Evolutionary conservation across 192 early-diverging fungal species (phyloP).

Genomic region (Lobosporangium transversale): DNA sequence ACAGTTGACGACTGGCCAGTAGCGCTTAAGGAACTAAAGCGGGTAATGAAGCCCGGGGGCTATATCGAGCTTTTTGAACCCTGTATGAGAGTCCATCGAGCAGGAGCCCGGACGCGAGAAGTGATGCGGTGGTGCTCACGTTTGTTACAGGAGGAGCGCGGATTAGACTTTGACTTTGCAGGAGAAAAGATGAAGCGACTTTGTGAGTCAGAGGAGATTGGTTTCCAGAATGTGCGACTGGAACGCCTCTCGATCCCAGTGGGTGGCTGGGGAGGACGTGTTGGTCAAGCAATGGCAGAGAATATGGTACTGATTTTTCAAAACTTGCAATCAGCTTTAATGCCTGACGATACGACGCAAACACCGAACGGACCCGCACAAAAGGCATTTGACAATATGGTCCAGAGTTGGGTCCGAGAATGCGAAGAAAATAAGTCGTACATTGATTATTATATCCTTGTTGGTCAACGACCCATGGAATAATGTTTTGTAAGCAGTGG

Average conservation of each 20-base stretch:
- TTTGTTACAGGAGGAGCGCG: conserved; percentile 45
- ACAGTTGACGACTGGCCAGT: conserved; percentile 52
- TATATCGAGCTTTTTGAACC: conserved; percentile 56
- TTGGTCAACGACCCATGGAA: conserved; percentile 23
- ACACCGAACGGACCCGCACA: conserved; percentile 2
- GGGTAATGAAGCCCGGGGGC: conserved; percentile 53
- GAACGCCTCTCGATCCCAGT: conserved; percentile 52
- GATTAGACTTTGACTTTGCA: conserved; percentile 49
- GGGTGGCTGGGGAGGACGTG: conserved; percentile 46
- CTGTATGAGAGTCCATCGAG: conserved; percentile 45
- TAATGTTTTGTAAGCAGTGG: too few relatives aligned
- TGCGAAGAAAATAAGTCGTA: conserved; percentile 47
- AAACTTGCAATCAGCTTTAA: conserved; percentile 35
- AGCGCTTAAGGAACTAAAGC: conserved; percentile 38
- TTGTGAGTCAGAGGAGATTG: conserved; percentile 42
- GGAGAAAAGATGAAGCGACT: conserved; percentile 47
- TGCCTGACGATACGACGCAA: conserved; percentile 8
- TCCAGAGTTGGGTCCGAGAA: conserved; percentile 48
- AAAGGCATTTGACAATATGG: conserved; percentile 43
- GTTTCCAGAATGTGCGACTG: conserved; percentile 36
- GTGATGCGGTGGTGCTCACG: conserved; percentile 50
- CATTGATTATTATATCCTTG: conserved; percentile 44
- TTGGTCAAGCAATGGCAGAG: conserved; percentile 49
- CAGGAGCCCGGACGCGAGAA: conserved; percentile 35
- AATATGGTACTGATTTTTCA: conserved; percentile 53